Base-by-base conservation (phyloP, 2,329 filamentous ascomycete species). In the Tolypocladium endophyticum region DNA sequence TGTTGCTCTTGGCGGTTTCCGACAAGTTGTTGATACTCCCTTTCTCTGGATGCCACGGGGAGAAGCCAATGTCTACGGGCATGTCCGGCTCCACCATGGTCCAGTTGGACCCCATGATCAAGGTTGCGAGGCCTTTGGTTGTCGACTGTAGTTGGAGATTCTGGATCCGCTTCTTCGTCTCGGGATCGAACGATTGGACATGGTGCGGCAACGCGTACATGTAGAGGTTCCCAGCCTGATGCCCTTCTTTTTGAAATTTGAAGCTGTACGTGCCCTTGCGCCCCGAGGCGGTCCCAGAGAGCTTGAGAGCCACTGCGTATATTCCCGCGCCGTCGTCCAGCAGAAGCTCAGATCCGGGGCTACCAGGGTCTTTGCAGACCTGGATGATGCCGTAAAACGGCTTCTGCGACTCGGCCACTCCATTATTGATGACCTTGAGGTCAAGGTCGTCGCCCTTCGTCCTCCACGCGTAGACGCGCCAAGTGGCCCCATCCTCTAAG, bases 131-230 rank as follows among this genome's bases (percentile, higher is more conserved):
- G 14, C 94, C 94, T 74, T 97, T 97, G 25, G 91, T 96, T 0
- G 91, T 88, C 0, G 91, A 93, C 60, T 87, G 83, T 58, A 97
- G 76, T 63, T 82, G 78, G 1, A 94, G 71, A 5, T 76, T 82
- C 9, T 78, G 76, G 30, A 77, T 74, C 14, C 74, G 75, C 11
- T 84, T 84, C 41, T 65, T 68, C 2, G 82, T 85, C 1, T 73
- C 73, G 0, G 72, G 65, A 64, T 90, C 84, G 62, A 97, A 92
- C 0, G 89, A 91, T 38, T 85, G 77, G 3, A 90, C 71, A 65
- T 97, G 94, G 71, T 97, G 94, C 28, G 92, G 91, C 55, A 99
- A 76, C 20, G 89, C 90, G 71, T 89, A 97, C 87, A 96, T 94
- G 63, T 94, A 78, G 28, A 96, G 77, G 61, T 78, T 81, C 20